Evolutionary conservation across 441 rosid genomes (phyloP).

Genomic region (Syzygium syzygioides): DNA sequence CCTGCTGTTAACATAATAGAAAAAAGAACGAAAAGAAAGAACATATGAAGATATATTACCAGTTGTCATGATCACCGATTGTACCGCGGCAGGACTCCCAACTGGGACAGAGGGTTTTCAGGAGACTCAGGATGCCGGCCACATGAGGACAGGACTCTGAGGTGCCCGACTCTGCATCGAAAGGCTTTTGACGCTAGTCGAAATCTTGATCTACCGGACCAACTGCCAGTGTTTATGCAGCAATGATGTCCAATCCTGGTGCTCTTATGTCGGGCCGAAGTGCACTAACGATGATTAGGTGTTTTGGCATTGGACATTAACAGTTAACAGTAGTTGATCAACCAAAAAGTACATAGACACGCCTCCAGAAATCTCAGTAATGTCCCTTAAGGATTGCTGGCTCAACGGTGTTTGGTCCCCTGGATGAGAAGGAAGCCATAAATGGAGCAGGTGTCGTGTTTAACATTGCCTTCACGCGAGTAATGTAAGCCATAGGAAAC

Average conservation of each 20-base stretch:
- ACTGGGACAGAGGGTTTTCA: constrained; percentile 36
- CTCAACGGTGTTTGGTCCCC: constrained; percentile 45
- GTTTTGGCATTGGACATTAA: background rate
- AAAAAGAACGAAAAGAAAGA: background rate
- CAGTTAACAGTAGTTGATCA: background rate
- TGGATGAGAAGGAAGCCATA: constrained; percentile 54
- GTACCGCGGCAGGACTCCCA: constrained; percentile 62
- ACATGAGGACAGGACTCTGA: constrained; percentile 70
- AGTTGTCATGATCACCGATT: constrained; percentile 55
- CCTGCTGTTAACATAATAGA: background rate
- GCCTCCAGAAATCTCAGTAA: background rate
- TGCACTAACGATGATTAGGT: background rate
- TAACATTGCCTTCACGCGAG: constrained; percentile 28
- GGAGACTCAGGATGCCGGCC: constrained; percentile 46
- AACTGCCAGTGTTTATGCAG: constrained; percentile 33
- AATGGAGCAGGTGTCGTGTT: constrained; percentile 41
- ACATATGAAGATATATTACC: constrained; percentile 18
- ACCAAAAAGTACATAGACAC: background rate
- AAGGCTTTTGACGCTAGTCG: constrained; percentile 31
- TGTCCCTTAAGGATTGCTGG: constrained; percentile 45
- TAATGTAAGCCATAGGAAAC: constrained; percentile 36
- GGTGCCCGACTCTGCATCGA: constrained; percentile 33
- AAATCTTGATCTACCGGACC: constrained; percentile 21
- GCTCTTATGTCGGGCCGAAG: constrained; percentile 57
- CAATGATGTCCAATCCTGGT: constrained; percentile 46